Evolutionary conservation across 1,284 basidiomycete genomes (phyloP).

Genomic region (Trichosporon sp.): DNA sequence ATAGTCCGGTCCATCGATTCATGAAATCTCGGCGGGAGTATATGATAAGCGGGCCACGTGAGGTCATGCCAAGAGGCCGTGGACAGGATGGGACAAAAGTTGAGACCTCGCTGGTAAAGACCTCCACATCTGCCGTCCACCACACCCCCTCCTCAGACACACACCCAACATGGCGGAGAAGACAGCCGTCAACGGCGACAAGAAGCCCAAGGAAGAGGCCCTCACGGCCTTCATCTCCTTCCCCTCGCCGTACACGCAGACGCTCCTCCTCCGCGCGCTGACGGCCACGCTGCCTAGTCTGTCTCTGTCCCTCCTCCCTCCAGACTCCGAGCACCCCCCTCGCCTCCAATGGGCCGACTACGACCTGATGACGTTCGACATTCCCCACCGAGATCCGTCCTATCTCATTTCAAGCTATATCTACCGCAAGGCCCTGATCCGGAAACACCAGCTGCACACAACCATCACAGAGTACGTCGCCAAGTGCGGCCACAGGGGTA

Average conservation of each 20-base stretch:
- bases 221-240: conserved; percentile 61
- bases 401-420: conserved; percentile 78
- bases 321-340: conserved; percentile 32
- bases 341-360: conserved; percentile 54
- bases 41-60: not conserved
- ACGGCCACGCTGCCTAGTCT: conserved; percentile 36
- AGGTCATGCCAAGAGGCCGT: not conserved
- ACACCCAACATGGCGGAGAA: not conserved
- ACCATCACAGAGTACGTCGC: conserved; percentile 67
- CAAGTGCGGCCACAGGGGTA: conserved; percentile 55
- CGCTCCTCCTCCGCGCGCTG: conserved; percentile 63
- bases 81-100: not conserved
- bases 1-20: too few species aligned
- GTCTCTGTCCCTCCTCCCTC: conserved; percentile 29
- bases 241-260: conserved; percentile 69
- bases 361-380: conserved; percentile 71
- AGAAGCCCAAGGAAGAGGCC: conserved; percentile 5
- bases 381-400: conserved; percentile 51
- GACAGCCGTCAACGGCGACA: not conserved
- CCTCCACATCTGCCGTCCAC: not conserved
- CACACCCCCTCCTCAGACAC: not conserved
- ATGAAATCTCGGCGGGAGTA: not conserved
- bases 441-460: conserved; percentile 86
- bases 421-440: conserved; percentile 86
- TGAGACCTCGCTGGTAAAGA: not conserved